phyloP scores from a whole-genome alignment of 345 rosid genomes.

The Gynandropsis gynandra region DNA sequence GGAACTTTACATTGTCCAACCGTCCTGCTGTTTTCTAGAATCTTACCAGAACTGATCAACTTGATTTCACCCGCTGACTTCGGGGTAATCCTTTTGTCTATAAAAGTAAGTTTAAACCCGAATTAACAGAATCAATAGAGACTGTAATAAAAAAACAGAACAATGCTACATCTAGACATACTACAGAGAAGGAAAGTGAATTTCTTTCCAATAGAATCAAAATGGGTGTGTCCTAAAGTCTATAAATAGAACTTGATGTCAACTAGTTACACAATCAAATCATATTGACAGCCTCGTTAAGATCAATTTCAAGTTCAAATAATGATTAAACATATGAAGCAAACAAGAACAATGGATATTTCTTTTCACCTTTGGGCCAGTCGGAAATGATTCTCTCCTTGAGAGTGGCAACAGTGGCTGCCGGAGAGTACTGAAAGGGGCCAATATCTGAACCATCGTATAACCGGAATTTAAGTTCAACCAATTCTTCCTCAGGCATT shows the following conservation, averaged over 20 bases:
- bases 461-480: conserved; percentile 80
- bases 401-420: conserved; percentile 67
- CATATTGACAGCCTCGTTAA: conserved; percentile 9
- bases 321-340: not conserved
- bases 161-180: not conserved
- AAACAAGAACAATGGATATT: conserved; percentile 9
- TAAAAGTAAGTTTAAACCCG: conserved; percentile 16
- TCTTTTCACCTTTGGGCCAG: conserved; percentile 76
- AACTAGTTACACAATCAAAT: not conserved
- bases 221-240: conserved; percentile 1
- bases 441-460: conserved; percentile 93
- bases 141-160: conserved; percentile 6
- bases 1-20: conserved; percentile 80
- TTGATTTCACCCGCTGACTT: conserved; percentile 75
- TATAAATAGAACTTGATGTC: not conserved
- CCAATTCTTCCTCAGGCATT: conserved; percentile 79
- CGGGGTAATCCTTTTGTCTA: conserved; percentile 77
- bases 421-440: conserved; percentile 69
- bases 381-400: conserved; percentile 74
- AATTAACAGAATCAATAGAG: not conserved
- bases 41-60: conserved; percentile 82
- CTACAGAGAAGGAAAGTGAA: not conserved
- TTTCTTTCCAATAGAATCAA: not conserved
- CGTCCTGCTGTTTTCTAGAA: conserved; percentile 77
- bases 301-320: not conserved